phyloP scores from a whole-genome alignment of 192 early-diverging fungal species.

The Chytriomyces sp. region DNA sequence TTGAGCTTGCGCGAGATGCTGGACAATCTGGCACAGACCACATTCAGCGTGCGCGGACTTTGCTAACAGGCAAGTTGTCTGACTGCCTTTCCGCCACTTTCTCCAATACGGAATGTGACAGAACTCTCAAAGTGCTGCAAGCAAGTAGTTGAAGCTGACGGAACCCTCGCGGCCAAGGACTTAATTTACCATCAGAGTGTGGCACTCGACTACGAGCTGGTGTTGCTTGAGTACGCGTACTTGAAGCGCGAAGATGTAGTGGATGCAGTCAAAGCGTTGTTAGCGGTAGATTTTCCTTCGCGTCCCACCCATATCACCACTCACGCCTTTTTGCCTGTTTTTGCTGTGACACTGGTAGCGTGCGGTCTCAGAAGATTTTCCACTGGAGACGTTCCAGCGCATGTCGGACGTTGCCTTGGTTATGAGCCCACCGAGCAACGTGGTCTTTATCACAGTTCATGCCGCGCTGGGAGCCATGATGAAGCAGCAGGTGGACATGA shows the following conservation, averaged over 20 bases:
- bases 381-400: slow-evolving; percentile 22
- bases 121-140: not conserved
- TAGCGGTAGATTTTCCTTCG: not conserved
- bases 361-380: slow-evolving; percentile 5
- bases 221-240: slow-evolving; percentile 17
- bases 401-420: slow-evolving; percentile 16
- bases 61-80: not conserved
- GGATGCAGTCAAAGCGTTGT: not conserved
- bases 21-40: slow-evolving; percentile 14
- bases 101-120: not conserved
- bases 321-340: too few species aligned
- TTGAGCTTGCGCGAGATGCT: slow-evolving; percentile 7
- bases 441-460: slow-evolving; percentile 17
- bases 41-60: not conserved
- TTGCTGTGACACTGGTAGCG: not conserved
- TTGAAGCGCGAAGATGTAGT: slow-evolving; percentile 1
- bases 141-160: not conserved
- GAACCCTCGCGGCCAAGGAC: slow-evolving; percentile 5
- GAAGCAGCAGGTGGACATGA: slow-evolving; percentile 10
- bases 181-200: slow-evolving; percentile 6
- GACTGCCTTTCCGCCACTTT: not conserved
- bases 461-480: slow-evolving; percentile 27
- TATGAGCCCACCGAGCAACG: slow-evolving; percentile 22
- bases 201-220: slow-evolving; percentile 19
- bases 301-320: not conserved